These are phyloP conservation scores for Lanmaoa rubissima DNA, from an alignment of 768 basidiomycete species.

Conservation along the genomic window DNA sequence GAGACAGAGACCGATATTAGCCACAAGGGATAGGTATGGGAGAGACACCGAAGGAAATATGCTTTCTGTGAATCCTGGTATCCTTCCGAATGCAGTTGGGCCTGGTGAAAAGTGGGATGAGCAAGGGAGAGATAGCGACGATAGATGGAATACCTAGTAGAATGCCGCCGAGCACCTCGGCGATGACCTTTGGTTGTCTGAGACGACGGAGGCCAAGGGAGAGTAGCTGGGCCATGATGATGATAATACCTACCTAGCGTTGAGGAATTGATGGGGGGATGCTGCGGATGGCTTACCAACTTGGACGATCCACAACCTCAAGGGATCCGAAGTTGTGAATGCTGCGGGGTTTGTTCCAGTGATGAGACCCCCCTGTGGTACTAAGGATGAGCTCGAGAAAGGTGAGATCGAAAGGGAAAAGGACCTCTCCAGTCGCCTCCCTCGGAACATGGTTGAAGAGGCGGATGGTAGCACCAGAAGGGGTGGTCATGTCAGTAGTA, in stretches of 20 bases:
- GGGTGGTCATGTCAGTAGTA: constrained; percentile 31
- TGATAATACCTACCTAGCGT: constrained; percentile 63
- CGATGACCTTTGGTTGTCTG: constrained; percentile 82
- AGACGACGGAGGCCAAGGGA: constrained; percentile 69
- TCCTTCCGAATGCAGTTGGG: constrained; percentile 68
- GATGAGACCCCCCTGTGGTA: constrained; percentile 65
- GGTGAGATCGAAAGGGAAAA: not conserved
- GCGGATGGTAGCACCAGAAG: constrained; percentile 44
- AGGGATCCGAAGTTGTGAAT: constrained; percentile 65
- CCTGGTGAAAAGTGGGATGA: constrained; percentile 10
- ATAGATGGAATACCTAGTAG: constrained; percentile 62
- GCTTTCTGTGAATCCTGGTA: constrained; percentile 83
- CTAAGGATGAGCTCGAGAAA: not conserved
- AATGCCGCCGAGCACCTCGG: constrained; percentile 86
- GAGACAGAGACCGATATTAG: constrained; percentile 84
- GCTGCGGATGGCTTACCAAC: constrained; percentile 47
- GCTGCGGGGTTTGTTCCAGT: constrained; percentile 70
- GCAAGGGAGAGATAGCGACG: constrained; percentile 25
- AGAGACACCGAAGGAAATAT: constrained; percentile 75
- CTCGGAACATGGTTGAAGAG: constrained; percentile 4
- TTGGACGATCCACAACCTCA: constrained; percentile 78
- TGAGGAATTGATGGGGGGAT: not conserved
- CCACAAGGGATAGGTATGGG: constrained; percentile 80
- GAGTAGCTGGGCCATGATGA: constrained; percentile 75
- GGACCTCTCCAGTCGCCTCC: constrained; percentile 25